Evolutionary conservation across 257 asterid species (phyloP), one percentile per base, ranked within the genome.

Genomic region (Solanum lycopersicoides): DNA sequence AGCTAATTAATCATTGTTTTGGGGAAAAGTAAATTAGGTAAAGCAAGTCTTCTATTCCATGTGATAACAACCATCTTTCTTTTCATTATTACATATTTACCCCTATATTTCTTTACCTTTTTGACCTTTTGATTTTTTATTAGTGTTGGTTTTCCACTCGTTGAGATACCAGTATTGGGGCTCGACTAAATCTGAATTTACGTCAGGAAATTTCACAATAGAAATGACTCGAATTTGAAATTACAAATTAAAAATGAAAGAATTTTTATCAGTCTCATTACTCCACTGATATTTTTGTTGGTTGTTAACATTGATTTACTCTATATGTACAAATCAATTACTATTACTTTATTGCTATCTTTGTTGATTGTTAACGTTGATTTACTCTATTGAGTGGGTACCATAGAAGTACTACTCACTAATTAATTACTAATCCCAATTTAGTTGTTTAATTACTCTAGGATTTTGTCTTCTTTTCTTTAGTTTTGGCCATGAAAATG

Each of bases 161-260:
- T 3, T 59, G 28, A 20, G 12, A 9, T 59, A 59, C 0, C 28
- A 59, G 4, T 8, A 59, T 8, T 21, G 66, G 0, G 0, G 1
- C 5, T 20, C 25, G 13, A 59, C 6, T 59, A 59, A 59, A 59
- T 59, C 11, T 21, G 0, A 59, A 21, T 21, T 59, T 59, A 1
- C 25, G 0, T 21, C 0, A 0, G 0, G 0, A 21, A 21, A 60
- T 4, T 9, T 59, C 12, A 20, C 0, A 0, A 20, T 8, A 9
- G 1, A 20, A 3, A 59, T 9, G 12, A 20, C 2, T 56, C 4
- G 1, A 59, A 59, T 2, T 9, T 0, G 0, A 59, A 20, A 20
- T 59, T 1, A 8, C n/a, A 9, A 20, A 59, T 59, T 10, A 60
- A 23, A 60, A 60, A 60, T 60, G 1, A 23, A 23, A 6, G 0